Evolutionary conservation across 1,284 basidiomycete genomes (phyloP), one percentile per base, ranked within the genome.

Genomic region (Macrocybe sp.): DNA sequence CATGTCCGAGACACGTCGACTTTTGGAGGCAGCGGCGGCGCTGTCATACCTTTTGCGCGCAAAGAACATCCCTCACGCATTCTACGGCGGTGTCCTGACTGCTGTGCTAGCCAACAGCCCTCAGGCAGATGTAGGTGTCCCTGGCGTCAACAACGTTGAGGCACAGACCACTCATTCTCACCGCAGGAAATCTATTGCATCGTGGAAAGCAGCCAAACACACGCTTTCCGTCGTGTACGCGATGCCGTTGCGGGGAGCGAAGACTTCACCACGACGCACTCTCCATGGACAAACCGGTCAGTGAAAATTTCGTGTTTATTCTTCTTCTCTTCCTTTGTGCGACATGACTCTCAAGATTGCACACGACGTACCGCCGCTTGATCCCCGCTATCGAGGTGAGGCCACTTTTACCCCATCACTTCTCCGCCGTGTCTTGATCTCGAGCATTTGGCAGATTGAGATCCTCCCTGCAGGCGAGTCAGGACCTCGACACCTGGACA

Each of bases 381-480:
- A 67, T 64, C 43, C 70, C 71, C 29, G 50, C 66, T 41, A 64
- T 65, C 52, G 66, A 72, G 38, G 72, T 70, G 52, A 59, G 67
- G 53, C 34, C 35, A 33, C 48, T 33, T 32, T 43, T 22, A 34
- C 38, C 49, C 30, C 33, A 34, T 8, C 41, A 44, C 9, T 30
- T 48, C 44, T 48, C 40, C 39, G 47, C 37, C 38, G 9, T 30
- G 32, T 12, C 16, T 52, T 54, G 41, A 53, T 42, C 9, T 39
- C 49, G 40, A 43, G 44, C 39, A 39, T 48, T 45, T 45, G 36
- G 44, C 53, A 90, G 87, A 88, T 90, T 64, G 87, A 90, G 65
- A 87, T 90, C 48, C 62, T 89, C 37, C 81, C 83, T 22, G 87
- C 86, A 39, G 87, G 88, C 14, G 87, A 90, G 65, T 77, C 79